Evolutionary conservation across 371 early-diverging fungal genomes (phyloP).

Genomic region (Basidiobolus meristosporus): DNA sequence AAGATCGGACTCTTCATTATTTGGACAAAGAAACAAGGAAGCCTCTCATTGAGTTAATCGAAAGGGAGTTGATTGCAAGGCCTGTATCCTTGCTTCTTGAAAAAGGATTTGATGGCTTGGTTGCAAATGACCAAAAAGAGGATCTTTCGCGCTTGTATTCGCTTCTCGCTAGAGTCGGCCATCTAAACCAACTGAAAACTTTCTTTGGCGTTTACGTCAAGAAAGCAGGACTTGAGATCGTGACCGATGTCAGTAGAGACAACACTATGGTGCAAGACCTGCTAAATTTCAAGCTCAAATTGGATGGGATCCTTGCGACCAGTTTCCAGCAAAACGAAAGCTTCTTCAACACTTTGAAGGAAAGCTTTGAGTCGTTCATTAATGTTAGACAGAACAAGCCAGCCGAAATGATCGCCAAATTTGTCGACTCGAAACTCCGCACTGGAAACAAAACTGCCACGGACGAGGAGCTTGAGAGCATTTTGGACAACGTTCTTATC

Average conservation of each 20-base stretch:
- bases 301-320: slow-evolving; percentile 33
- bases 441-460: slow-evolving; percentile 19
- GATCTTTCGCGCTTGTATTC: slow-evolving; percentile 36
- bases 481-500: slow-evolving; percentile 45
- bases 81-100: slow-evolving; percentile 37
- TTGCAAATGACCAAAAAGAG: slow-evolving; percentile 23
- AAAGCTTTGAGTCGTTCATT: slow-evolving; percentile 74
- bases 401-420: slow-evolving; percentile 75
- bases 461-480: slow-evolving; percentile 39
- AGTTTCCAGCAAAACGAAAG: slow-evolving; percentile 35
- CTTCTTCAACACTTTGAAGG: slow-evolving; percentile 49
- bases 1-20: slow-evolving; percentile 37
- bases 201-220: slow-evolving; percentile 17
- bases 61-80: slow-evolving; percentile 31
- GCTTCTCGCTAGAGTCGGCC: slow-evolving; percentile 21
- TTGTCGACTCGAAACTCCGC: slow-evolving; percentile 30
- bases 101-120: slow-evolving; percentile 53
- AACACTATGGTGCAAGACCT: slow-evolving; percentile 41
- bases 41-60: slow-evolving; percentile 28
- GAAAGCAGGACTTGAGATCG: slow-evolving; percentile 34
- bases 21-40: slow-evolving; percentile 48
- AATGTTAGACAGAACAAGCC: slow-evolving; percentile 69
- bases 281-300: slow-evolving; percentile 35
- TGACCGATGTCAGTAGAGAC: slow-evolving; percentile 27
- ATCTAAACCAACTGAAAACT: slow-evolving; percentile 11